Evolutionary conservation across 163 green algal genomes (phyloP).

Genomic region (Chlamydomonas reinhardtii): DNA sequence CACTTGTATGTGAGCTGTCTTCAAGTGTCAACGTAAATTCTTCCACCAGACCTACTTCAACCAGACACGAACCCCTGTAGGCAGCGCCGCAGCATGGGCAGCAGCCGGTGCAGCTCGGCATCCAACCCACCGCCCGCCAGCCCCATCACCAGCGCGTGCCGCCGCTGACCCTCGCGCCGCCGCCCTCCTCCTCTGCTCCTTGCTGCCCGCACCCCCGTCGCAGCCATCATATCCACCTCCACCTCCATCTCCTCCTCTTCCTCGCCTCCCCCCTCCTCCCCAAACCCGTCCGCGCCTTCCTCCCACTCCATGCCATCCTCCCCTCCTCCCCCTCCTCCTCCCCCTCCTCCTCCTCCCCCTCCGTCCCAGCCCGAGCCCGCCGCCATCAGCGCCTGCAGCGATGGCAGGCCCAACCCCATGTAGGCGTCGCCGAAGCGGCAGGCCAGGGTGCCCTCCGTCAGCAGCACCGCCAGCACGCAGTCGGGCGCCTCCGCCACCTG

Average conservation of each 20-base stretch:
- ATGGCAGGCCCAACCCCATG: slow-evolving; percentile 33
- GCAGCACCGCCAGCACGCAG: slow-evolving; percentile 44
- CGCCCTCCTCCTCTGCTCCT: neutral
- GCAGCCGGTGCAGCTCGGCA: neutral
- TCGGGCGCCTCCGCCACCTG: slow-evolving; percentile 41
- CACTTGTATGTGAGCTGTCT: too few species aligned
- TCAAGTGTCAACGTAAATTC: too few species aligned
- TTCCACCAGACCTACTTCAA: too few species aligned
- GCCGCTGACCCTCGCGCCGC: too few species aligned
- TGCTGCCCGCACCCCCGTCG: neutral
- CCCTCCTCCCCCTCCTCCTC: neutral
- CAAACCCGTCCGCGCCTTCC: neutral
- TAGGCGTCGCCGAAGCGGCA: slow-evolving; percentile 31
- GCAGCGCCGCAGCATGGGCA: slow-evolving; percentile 13
- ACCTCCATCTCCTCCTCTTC: neutral
- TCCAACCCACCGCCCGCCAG: neutral
- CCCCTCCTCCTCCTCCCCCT: neutral
- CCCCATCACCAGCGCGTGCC: too few species aligned
- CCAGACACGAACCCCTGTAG: slow-evolving; percentile 30
- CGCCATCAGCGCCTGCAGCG: neutral
- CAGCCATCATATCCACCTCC: too few species aligned
- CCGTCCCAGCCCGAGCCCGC: neutral
- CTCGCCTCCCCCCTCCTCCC: too few species aligned
- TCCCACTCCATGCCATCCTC: neutral
- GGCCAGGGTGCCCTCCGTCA: slow-evolving; percentile 15